Conservation (phyloP, 2,329 filamentous ascomycete genomes). For the Pestalotiopsis sp. region DNA sequence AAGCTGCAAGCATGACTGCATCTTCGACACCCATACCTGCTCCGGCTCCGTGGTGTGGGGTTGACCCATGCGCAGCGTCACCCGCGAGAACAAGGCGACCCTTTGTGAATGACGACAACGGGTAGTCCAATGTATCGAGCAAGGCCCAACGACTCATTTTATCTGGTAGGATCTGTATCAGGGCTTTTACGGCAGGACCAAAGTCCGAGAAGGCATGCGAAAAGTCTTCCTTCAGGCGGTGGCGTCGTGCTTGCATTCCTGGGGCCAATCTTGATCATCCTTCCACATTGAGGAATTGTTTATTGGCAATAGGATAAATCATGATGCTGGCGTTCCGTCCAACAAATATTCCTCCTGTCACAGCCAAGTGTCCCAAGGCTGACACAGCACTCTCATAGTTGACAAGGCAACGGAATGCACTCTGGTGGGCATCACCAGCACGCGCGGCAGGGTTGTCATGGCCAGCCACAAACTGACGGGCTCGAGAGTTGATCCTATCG, state of each 20-base stretch:
- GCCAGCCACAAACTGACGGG: conserved; percentile 52
- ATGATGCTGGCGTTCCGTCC: conserved; percentile 58
- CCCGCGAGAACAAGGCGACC: conserved; percentile 48
- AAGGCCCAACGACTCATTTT: conserved; percentile 51
- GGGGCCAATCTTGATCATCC: conserved; percentile 28
- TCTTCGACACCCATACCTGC: conserved; percentile 57
- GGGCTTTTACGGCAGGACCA: conserved; percentile 35
- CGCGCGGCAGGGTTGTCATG: conserved; percentile 39
- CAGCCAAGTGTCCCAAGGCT: conserved; percentile 49
- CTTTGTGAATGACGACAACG: conserved; percentile 42
- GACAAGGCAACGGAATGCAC: conserved; percentile 61
- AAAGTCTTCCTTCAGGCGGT: conserved; percentile 39
- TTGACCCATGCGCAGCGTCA: conserved; percentile 56
- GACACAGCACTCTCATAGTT: conserved; percentile 54
- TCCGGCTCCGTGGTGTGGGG: conserved; percentile 53
- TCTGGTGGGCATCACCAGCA: conserved; percentile 54
- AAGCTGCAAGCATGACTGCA: conserved; percentile 38
- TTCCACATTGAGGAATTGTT: conserved; percentile 56
- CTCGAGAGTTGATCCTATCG: conserved; percentile 62
- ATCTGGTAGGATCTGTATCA: conserved; percentile 46
- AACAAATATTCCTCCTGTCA: conserved; percentile 54
- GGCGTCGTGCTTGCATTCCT: conserved; percentile 24
- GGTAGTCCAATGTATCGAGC: conserved; percentile 47
- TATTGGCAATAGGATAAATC: conserved; percentile 60
- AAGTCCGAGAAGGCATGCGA: conserved; percentile 38